Evolutionary conservation across 306 rosid genomes (phyloP), one percentile per base, ranked within the genome.

Genomic region (Nissolia schottii): DNA sequence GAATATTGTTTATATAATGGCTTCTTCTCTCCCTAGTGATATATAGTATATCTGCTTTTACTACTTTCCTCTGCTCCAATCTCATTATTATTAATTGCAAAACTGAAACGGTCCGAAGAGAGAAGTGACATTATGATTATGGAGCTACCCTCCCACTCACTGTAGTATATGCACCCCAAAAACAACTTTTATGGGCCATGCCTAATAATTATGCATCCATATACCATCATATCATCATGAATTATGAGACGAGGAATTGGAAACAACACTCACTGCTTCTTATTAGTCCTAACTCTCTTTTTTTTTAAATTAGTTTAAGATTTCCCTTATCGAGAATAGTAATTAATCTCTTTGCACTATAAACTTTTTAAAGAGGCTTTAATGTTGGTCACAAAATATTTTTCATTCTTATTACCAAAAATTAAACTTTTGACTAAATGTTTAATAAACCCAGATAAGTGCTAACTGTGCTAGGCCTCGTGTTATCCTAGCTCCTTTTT

Each of bases 121-220:
- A 8, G 19, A 72, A 57, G 67, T 51, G 86, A 48, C 53, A 29
- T 62, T 25, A 67, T 66, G 82, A 71, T 51, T 50, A 79, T 79
- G 53, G 67, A 79, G 80, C 80, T 54, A 73, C 80, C 80, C 87
- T 34, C 49, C 78, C 74, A 32, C 74, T 70, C 74, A 32, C 74
- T 70, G 71, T 46, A 60, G n/a, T n/a, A 60, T 53, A 75, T 74
- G 79, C 56, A 70, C 62, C 74, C 71, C 28, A 63, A 60, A 64
- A 71, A 46, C 56, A 55, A 59, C 51, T 67, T 79, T 75, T 24
- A 66, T 69, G 84, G 86, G 73, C 86, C 89, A 81, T 77, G 46
- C 74, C 51, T 70, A 77, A 85, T 77, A 34, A 80, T 85, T 69
- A 43, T 70, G 29, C 58, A 40, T 71, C 62, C 73, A 63, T n/a